Base-by-base conservation (phyloP, 306 rosid genomes). In the Gynostemma pentaphyllum region DNA sequence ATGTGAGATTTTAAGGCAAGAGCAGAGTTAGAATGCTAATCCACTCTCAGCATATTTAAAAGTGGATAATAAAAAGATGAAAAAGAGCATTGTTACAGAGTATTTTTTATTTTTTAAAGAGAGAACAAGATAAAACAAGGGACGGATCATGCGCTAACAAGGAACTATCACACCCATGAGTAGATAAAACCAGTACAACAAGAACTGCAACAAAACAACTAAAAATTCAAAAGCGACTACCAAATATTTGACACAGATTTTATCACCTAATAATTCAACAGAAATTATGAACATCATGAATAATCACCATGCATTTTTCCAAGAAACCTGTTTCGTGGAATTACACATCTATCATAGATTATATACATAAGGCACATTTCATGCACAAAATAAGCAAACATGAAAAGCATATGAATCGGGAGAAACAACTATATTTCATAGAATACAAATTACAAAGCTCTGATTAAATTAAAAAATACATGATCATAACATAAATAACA, bases 401-500 rank as follows among this genome's bases (percentile, higher is more conserved):
- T 27, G 30, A 29, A 42, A 28, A 21, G 47, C 30, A 37, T 39
- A 3, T 4, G 2, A 39, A 39, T 34, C 9, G 21, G 14, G 34
- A 39, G n/a, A 60, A 22, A 60, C 66, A 59, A 30, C 29, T 19
- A 59, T 8, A 39, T 11, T 23, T 60, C 22, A 26, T 19, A 37
- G 29, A 2, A 2, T 15, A n/a, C n/a, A 48, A 22, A 59, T 59
- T 37, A 14, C 12, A 59, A 57, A 59, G 30, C 28, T 57, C 64
- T 26, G 39, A 59, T 21, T 10, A 2, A 57, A 32, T 9, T 37
- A 27, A 37, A 57, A 34, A 36, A 21, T 9, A 5, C 14, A 59
- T 16, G 23, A 5, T 23, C 10, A 64, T 57, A 57, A 45, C 32
- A 72, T 6, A 65, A 47, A 49, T 37, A 28, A 73, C 88, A 80